Evolutionary conservation across 1,284 basidiomycete genomes (phyloP), one percentile per base, ranked within the genome.

Genomic region (Leccinum ponderosum): DNA sequence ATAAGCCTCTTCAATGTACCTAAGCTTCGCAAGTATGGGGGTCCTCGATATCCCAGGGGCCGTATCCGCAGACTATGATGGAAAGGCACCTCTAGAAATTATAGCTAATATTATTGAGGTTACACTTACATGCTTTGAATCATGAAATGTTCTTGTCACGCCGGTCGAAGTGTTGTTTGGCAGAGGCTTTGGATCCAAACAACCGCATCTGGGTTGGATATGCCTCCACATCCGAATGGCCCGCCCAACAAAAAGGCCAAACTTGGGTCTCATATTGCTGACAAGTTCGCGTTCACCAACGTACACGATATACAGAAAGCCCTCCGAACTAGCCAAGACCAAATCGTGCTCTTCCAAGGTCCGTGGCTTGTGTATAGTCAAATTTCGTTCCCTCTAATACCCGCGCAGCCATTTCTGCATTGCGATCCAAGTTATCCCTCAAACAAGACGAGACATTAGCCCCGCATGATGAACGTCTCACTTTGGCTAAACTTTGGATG

Each of bases 401-500:
- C 31, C 20, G 4, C 56, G 4, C 55, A 87, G 84, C 74, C 55
- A 74, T 87, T 25, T 78, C 70, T 31, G 71, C 77, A 20, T 64
- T 87, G 56, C 75, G 74, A 29, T 74, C 71, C 57, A 72, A 69
- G 52, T 12, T 76, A 1, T 69, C 63, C 14, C 3, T 69, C 15
- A 68, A 66, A 37, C 44, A 62, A 2, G 62, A 64, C 25, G 78
- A 79, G 39, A 35, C 12, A 1, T 37, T 75, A 15, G 7, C 67
- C 14, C 65, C 83, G 0, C 77, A 84, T 29, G 91, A 93, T 69
- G 77, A 79, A 27, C 80, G 89, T 33, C 70, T 93, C 7, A 57
- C 80, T 2, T 76, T 92, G 3, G 81, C 79, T 0, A 83, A 84
- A 62, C 72, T 78, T 56, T 93, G 87, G 87, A 70, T 93, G 60